phyloP scores from a whole-genome alignment of 169 alveolate species.

The Plasmodium fragile region DNA sequence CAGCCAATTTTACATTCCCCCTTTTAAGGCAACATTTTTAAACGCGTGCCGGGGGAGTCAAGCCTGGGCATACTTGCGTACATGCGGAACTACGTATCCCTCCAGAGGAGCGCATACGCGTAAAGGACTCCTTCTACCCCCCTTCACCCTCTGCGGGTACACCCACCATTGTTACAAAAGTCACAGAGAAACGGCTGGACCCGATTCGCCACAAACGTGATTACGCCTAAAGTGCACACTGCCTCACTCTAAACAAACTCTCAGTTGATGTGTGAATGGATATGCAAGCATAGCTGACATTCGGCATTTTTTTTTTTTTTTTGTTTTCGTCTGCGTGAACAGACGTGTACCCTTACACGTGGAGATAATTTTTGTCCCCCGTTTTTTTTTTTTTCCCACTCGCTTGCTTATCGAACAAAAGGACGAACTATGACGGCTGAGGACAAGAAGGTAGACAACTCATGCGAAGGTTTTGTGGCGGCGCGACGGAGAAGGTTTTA shows the following conservation, averaged over 20 bases:
- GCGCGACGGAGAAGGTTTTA: not conserved
- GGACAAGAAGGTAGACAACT: conserved; percentile 54
- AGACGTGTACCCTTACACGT: not conserved
- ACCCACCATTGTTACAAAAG: not conserved
- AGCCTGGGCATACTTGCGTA: not conserved
- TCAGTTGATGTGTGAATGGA: not conserved
- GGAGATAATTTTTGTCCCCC: not conserved
- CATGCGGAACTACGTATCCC: not conserved
- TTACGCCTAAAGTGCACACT: not conserved
- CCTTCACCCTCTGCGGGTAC: not conserved
- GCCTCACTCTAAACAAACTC: not conserved
- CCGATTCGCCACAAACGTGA: not conserved
- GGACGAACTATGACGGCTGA: conserved; percentile 55
- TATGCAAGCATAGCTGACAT: not conserved
- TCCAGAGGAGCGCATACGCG: not conserved
- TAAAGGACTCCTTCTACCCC: not conserved
- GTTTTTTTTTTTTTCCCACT: not conserved
- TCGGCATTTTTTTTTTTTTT: not conserved
- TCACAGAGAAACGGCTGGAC: not conserved
- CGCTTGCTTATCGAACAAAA: conserved; percentile 5
- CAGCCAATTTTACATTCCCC: not conserved
- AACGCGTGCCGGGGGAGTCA: not conserved
- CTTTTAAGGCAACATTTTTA: not conserved
- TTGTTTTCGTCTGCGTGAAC: not conserved
- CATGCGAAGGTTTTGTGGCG: not conserved